phyloP scores from a whole-genome alignment of 345 rosid species.

The Euphorbia tirucalli region DNA sequence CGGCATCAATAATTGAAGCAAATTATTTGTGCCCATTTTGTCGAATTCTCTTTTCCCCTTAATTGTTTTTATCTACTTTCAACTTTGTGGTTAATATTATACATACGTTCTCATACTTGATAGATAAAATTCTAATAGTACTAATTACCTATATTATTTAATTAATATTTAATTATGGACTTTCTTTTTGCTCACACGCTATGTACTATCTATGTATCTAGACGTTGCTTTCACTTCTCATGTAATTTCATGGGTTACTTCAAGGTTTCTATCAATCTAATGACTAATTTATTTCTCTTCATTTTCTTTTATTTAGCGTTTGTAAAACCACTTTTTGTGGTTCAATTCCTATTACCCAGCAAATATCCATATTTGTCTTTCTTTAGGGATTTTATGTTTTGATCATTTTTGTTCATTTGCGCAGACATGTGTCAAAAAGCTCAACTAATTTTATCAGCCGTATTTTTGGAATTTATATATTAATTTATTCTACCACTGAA shows the following conservation, averaged over 20 bases:
- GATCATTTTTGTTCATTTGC: background rate
- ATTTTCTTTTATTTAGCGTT: too few relatives aligned
- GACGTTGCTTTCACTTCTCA: conserved; percentile 5
- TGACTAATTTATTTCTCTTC: too few relatives aligned
- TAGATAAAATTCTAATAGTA: too few relatives aligned
- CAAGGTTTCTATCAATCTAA: background rate
- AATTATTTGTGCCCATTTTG: background rate
- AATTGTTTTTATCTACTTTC: background rate
- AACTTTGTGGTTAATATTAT: background rate
- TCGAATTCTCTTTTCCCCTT: background rate
- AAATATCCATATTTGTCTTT: too few relatives aligned
- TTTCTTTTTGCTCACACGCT: background rate
- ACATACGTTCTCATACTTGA: too few relatives aligned
- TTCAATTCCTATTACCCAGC: too few relatives aligned
- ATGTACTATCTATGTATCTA: background rate
- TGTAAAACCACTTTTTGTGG: too few relatives aligned
- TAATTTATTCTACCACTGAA: too few relatives aligned
- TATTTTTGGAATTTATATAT: too few relatives aligned
- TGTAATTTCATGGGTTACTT: background rate
- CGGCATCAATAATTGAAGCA: conserved; percentile 3
- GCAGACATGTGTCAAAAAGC: too few relatives aligned
- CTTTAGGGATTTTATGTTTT: background rate
- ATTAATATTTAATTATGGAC: background rate
- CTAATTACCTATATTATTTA: too few relatives aligned
- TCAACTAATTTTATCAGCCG: too few relatives aligned